Percentiles rank a stretch among this genome's conserved stretches.
Evolutionary conservation across 306 rosid species (phyloP).

Genomic region (Fragaria ananassa): DNA sequence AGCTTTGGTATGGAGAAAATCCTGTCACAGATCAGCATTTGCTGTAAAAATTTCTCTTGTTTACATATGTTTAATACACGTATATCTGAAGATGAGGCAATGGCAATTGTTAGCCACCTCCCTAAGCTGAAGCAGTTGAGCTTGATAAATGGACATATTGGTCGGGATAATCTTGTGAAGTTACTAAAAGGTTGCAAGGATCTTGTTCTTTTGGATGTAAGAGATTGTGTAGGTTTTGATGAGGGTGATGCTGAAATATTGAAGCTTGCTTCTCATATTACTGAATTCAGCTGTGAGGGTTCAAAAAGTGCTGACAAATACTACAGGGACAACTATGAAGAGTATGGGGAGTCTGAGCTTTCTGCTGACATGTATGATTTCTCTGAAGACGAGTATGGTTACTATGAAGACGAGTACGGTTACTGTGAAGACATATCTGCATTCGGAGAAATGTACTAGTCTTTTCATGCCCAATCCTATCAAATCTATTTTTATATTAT

Average conservation of each 20-base stretch:
- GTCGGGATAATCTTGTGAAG: neutral
- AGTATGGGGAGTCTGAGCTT: no score
- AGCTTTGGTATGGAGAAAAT: no score
- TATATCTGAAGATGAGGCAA: neutral
- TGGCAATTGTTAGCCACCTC: neutral
- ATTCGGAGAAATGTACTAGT: no score
- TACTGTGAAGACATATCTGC: no score
- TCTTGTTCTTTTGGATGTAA: neutral
- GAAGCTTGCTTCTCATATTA: slow-evolving; percentile 3
- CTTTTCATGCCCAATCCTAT: no score
- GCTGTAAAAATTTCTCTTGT: neutral
- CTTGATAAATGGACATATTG: neutral
- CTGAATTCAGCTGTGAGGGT: neutral
- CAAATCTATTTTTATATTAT: no score
- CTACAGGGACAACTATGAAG: no score
- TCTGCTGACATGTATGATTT: no score
- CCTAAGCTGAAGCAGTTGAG: neutral
- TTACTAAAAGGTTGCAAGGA: neutral
- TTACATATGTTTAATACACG: no score
- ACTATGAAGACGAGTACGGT: no score
- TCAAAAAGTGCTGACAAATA: neutral
- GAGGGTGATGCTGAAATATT: neutral
- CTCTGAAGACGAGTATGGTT: no score
- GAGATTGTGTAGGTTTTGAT: neutral
- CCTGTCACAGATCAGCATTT: neutral